Percentiles rank a stretch among this genome's conserved stretches.
Conservation (phyloP, 2,329 filamentous ascomycete species). For the Colletotrichum sp. region DNA sequence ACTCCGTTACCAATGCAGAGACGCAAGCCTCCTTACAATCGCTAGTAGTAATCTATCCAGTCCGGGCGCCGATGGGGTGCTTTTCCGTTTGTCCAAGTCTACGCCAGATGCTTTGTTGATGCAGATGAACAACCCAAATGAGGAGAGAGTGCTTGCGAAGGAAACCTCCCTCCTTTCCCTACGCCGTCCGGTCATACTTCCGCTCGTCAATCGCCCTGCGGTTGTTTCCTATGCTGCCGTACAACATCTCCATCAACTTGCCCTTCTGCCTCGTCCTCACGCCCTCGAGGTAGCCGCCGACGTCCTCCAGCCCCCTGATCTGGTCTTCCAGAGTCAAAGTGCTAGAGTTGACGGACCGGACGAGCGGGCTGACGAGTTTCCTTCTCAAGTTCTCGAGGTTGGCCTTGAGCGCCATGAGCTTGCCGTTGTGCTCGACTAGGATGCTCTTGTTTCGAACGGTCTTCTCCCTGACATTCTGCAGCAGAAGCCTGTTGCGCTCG, state of each 20-base stretch:
- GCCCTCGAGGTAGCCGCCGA: slow-evolving; percentile 77
- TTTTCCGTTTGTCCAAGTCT: not conserved
- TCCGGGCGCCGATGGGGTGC: not conserved
- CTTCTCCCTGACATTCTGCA: slow-evolving; percentile 79
- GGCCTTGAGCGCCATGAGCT: slow-evolving; percentile 82
- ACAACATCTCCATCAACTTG: slow-evolving; percentile 82
- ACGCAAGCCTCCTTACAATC: not conserved
- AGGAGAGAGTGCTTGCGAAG: not conserved
- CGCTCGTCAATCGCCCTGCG: slow-evolving; percentile 36
- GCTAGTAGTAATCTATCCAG: not conserved
- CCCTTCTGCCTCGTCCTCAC: slow-evolving; percentile 82
- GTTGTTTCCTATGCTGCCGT: slow-evolving; percentile 51
- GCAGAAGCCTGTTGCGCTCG: slow-evolving; percentile 84
- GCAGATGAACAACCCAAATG: not conserved
- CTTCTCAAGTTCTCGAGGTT: slow-evolving; percentile 84
- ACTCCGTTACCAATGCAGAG: not conserved
- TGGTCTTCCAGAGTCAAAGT: slow-evolving; percentile 83
- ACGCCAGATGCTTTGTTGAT: not conserved
- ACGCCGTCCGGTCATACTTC: slow-evolving; percentile 11
- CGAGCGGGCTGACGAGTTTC: slow-evolving; percentile 84
- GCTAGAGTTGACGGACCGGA: slow-evolving; percentile 71
- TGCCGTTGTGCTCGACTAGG: slow-evolving; percentile 84
- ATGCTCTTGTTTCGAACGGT: slow-evolving; percentile 89
- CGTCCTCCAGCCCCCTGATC: slow-evolving; percentile 80
- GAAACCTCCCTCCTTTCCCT: not conserved